Evolutionary conservation across 768 basidiomycete genomes (phyloP).

Genomic region (Tricholoma hemisulphureum): DNA sequence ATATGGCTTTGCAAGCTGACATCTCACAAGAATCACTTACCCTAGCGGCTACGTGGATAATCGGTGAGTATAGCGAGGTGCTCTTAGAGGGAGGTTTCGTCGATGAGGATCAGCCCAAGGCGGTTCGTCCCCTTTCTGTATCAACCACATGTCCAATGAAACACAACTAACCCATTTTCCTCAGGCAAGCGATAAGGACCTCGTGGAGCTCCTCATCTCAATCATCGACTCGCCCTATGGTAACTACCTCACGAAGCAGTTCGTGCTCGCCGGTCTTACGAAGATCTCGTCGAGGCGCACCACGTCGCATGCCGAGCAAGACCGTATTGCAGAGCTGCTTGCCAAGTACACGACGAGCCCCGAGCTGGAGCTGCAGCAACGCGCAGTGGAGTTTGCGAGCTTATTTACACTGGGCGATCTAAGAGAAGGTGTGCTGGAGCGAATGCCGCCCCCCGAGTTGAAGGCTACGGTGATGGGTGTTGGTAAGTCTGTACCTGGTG

Average conservation of each 20-base stretch:
- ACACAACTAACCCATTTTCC: conserved; percentile 1
- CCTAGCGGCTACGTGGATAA: conserved; percentile 89
- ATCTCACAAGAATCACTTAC: conserved; percentile 97
- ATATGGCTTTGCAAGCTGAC: conserved; percentile 81
- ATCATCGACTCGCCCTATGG: conserved; percentile 92
- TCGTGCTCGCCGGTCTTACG: conserved; percentile 83
- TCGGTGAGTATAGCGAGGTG: conserved; percentile 94
- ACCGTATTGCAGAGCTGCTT: conserved; percentile 75
- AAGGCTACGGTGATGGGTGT: conserved; percentile 96
- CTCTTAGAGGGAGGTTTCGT: conserved; percentile 83
- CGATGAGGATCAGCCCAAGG: conserved; percentile 66
- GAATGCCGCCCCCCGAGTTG: conserved; percentile 98
- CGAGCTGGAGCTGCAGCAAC: conserved; percentile 93
- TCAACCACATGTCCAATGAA: neutral
- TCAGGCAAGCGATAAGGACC: conserved; percentile 76
- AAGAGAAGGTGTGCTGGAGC: conserved; percentile 83
- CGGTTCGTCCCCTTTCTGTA: conserved; percentile 40
- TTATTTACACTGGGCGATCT: conserved; percentile 78
- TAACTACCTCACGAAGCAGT: conserved; percentile 88
- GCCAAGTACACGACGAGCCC: conserved; percentile 82
- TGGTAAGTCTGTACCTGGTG: conserved; percentile 46
- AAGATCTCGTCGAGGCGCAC: conserved; percentile 85
- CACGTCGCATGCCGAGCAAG: conserved; percentile 64
- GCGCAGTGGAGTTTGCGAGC: conserved; percentile 91
- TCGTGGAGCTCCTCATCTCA: conserved; percentile 83